Conservation (phyloP, 2,329 filamentous ascomycete genomes). For the Stachybotrys chlorohalonatus region DNA sequence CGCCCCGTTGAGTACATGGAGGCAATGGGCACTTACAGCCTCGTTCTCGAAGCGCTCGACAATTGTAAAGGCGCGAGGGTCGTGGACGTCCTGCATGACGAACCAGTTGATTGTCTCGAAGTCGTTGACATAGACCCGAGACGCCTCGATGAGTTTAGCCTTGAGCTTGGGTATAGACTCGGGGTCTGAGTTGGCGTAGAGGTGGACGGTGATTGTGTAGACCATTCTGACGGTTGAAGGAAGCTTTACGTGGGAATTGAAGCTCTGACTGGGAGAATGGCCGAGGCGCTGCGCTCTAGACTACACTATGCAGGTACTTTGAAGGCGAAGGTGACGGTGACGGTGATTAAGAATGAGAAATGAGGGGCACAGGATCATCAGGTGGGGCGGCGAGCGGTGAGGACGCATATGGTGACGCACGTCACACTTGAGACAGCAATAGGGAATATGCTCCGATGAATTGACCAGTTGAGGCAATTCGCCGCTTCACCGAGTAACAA, state of each 20-base stretch:
- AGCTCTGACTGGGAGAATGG: no score
- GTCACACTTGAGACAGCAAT: no score
- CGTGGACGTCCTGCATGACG: constrained; percentile 66
- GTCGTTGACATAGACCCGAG: constrained; percentile 61
- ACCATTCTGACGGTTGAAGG: constrained; percentile 38
- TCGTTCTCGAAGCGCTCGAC: constrained; percentile 66
- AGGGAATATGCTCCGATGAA: no score
- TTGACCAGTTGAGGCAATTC: no score
- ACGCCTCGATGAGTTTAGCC: constrained; percentile 67
- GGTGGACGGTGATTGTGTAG: constrained; percentile 60
- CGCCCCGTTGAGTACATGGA: background rate
- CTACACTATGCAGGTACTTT: no score
- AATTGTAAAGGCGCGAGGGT: constrained; percentile 63
- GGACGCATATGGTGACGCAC: no score
- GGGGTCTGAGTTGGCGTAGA: constrained; percentile 59
- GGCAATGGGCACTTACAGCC: constrained; percentile 30
- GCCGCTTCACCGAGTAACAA: no score
- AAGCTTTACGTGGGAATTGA: background rate
- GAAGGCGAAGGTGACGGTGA: no score
- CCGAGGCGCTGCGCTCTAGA: no score
- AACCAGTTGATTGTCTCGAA: constrained; percentile 64
- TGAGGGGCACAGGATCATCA: no score
- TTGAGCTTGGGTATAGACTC: constrained; percentile 57
- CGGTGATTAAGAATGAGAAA: no score
- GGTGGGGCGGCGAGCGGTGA: no score